Base-by-base conservation (phyloP, 352 stramenopile genomes). In the Pythium utonaiense region DNA sequence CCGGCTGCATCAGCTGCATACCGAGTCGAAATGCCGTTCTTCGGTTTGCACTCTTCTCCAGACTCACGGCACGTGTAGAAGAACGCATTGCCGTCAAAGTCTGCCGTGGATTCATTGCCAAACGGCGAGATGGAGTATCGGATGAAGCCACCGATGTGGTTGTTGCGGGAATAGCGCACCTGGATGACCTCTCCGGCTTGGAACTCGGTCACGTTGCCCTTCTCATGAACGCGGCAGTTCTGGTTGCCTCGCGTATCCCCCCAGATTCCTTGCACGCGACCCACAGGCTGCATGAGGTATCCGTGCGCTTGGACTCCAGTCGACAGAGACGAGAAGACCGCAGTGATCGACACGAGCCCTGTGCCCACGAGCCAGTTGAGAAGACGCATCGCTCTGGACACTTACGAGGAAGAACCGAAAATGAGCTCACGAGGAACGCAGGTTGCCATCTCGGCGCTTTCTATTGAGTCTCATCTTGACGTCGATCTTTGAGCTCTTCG, bases 51-150 rank as follows among this genome's bases (percentile, higher is more conserved):
- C 33, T 69, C 57, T 12, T 67, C 53, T 6, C 72, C 69, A 6
- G 72, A 77, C 38, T 84, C 75, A 28, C 73, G 75, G 22, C 75
- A 84, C 22, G 74, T 77, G 69, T 82, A 84, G 52, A 57, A 69
- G 53, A 84, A 81, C 7, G 67, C 70, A 19, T 66, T 81, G 25
- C 65, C 52, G 64, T 85, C 75, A 38, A 85, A 77, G 14, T 66
- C 62, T 6, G 49, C 63, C 49, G 69, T 74, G 8, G 57, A 55
- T 53, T 66, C 41, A 31, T 69, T 61, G 14, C 74, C 71, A 0
- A 48, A 36, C 9, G 69, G 69, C 17, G 67, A 70, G 25, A 82
- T 67, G 9, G 71, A 57, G 71, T 71, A 82, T 16, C 74, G 71
- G 50, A 82, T 82, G 64, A 82, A 82, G 22, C 71, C 74, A 19